Conservation (phyloP, 2,329 filamentous ascomycete species). For the Verticillium zaregamsianum region DNA sequence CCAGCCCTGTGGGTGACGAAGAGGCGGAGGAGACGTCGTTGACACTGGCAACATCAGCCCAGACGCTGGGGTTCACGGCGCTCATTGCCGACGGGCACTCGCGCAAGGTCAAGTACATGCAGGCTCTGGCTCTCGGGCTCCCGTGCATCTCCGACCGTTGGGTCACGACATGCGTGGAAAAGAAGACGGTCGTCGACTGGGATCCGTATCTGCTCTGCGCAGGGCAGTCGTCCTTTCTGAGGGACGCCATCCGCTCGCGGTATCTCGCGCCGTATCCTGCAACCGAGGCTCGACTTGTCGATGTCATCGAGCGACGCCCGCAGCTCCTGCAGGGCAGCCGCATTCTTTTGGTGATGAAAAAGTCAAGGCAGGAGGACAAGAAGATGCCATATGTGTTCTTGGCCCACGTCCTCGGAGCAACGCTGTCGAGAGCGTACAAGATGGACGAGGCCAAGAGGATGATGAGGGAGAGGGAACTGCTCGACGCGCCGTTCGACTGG, state of each 20-base stretch:
- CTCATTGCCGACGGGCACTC: conserved; percentile 84
- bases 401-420: conserved; percentile 71
- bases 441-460: conserved; percentile 59
- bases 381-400: conserved; percentile 76
- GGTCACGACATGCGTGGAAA: conserved; percentile 67
- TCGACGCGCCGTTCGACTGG: conserved; percentile 61
- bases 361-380: conserved; percentile 57
- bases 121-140: conserved; percentile 83
- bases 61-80: conserved; percentile 69
- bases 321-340: conserved; percentile 60
- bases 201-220: conserved; percentile 78
- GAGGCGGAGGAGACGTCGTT: conserved; percentile 30
- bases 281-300: conserved; percentile 46
- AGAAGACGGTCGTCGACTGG: conserved; percentile 65
- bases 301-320: conserved; percentile 56
- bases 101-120: conserved; percentile 87
- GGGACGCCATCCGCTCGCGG: conserved; percentile 73
- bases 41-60: conserved; percentile 47
- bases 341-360: conserved; percentile 69
- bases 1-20: conserved; percentile 22
- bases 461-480: conserved; percentile 46
- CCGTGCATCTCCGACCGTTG: conserved; percentile 82
- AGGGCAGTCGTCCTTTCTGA: conserved; percentile 72
- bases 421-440: conserved; percentile 62
- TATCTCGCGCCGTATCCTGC: conserved; percentile 60